phyloP scores from a whole-genome alignment of 495 filamentous ascomycete species.

The Neurospora intermedia region DNA sequence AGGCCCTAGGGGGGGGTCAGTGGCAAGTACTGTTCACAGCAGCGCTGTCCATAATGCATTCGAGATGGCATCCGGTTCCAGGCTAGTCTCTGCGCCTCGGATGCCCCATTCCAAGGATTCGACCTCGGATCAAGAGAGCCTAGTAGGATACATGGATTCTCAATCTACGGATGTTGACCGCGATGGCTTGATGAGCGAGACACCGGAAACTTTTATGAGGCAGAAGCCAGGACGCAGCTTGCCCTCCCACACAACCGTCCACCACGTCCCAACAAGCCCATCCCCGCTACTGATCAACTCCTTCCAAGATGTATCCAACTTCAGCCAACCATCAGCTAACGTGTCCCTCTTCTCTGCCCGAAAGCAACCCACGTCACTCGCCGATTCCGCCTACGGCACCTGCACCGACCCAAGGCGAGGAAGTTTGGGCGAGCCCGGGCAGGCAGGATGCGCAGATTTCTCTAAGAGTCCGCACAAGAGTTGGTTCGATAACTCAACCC shows the following conservation, averaged over 20 bases:
- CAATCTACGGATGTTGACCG: constrained; percentile 20
- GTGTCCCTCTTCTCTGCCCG: not conserved
- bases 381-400: constrained; percentile 18
- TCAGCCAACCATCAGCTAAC: not conserved
- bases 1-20: not conserved
- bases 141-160: constrained; percentile 21
- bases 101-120: not conserved
- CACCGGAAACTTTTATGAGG: constrained; percentile 14
- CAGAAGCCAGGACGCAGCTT: constrained; percentile 17
- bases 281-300: constrained; percentile 5
- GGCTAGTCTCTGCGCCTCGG: not conserved
- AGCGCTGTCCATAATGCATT: not conserved
- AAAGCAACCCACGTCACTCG: constrained; percentile 10
- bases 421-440: constrained; percentile 11
- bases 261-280: constrained; percentile 21
- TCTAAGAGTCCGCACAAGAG: not conserved
- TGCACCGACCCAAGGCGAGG: constrained; percentile 12
- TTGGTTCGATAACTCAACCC: not conserved
- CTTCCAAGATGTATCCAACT: not conserved
- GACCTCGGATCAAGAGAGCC: constrained; percentile 13
- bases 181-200: constrained; percentile 20
- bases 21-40: not conserved
- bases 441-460: not conserved
- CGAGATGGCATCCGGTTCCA: not conserved
- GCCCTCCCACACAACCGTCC: constrained; percentile 15